Conservation (phyloP, 208 protist genomes). For the Trypanosoma scelopori region DNA sequence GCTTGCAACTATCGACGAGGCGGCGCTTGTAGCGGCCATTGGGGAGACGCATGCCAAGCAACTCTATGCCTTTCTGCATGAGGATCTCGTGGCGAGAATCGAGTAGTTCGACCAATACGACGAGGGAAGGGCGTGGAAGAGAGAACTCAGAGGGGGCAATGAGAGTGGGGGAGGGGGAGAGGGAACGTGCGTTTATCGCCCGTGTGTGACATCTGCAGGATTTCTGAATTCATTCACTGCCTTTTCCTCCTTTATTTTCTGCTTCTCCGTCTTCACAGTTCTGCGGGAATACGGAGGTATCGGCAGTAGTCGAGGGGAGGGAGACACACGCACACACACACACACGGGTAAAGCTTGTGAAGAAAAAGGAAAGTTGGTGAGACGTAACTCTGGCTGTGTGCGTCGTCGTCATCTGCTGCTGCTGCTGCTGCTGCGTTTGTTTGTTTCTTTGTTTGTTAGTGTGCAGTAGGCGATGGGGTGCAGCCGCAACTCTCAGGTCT, state of each 20-base stretch:
- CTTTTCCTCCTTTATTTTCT: conserved; percentile 9
- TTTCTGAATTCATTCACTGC: conserved; percentile 13
- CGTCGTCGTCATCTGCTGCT: no score
- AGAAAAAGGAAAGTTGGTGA: neutral
- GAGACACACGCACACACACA: neutral
- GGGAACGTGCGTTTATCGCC: no score
- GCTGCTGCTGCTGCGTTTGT: neutral
- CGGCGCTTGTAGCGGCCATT: conserved; percentile 49
- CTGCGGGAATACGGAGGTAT: conserved; percentile 10
- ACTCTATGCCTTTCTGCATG: conserved; percentile 70
- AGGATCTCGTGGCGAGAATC: conserved; percentile 32
- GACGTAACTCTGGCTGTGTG: neutral
- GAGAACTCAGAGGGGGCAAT: conserved; percentile 1
- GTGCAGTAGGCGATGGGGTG: neutral
- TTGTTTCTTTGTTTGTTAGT: neutral
- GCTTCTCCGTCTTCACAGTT: neutral
- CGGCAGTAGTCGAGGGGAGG: neutral
- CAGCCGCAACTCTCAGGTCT: neutral
- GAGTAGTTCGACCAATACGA: conserved; percentile 7
- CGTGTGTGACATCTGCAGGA: conserved; percentile 12
- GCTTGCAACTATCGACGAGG: conserved; percentile 65
- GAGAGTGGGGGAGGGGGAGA: no score
- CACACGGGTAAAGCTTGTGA: neutral
- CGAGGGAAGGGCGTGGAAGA: neutral
- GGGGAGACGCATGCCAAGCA: conserved; percentile 41